A percentile compares a stretch with the other conserved stretches of the same genome.
Conservation (phyloP, 176 grass and related monocot genomes). For the Raddia distichophylla region DNA sequence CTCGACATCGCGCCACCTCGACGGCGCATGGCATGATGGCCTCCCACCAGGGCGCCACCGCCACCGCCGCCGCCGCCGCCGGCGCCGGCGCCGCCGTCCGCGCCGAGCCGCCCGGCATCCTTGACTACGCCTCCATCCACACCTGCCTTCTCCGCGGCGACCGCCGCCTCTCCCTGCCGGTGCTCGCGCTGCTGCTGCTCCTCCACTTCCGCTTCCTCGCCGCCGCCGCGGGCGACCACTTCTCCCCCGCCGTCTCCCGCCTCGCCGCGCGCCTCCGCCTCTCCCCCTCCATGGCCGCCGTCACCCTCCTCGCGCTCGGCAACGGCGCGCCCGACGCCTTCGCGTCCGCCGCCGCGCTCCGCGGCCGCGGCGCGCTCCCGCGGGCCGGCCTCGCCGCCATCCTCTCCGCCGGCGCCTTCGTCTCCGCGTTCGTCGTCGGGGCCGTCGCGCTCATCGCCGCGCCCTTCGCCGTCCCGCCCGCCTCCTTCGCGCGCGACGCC, state of each 20-base stretch:
- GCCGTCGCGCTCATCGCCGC: slow-evolving; percentile 63
- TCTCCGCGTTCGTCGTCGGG: slow-evolving; percentile 88
- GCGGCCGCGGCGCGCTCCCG: slow-evolving; percentile 31
- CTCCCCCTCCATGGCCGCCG: slow-evolving; percentile 85
- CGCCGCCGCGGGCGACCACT: slow-evolving; percentile 52
- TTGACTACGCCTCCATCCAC: slow-evolving; percentile 76
- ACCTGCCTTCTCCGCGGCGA: slow-evolving; percentile 52
- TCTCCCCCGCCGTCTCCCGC: slow-evolving; percentile 71
- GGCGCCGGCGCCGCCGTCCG: slow-evolving; percentile 31
- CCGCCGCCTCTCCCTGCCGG: slow-evolving; percentile 57
- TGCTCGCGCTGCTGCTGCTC: slow-evolving; percentile 53
- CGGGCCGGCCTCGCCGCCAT: slow-evolving; percentile 69
- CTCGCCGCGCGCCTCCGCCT: slow-evolving; percentile 66
- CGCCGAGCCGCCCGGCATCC: slow-evolving; percentile 45
- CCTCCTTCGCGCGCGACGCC: slow-evolving; percentile 68
- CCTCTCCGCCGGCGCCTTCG: slow-evolving; percentile 81
- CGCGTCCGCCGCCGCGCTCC: slow-evolving; percentile 73
- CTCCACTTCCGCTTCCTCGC: slow-evolving; percentile 82
- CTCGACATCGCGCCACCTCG: slow-evolving; percentile 15
- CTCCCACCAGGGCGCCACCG: not conserved
- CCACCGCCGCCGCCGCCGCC: slow-evolving; percentile 8
- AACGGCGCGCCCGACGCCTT: slow-evolving; percentile 89
- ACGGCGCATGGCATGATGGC: slow-evolving; percentile 38
- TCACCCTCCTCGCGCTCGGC: slow-evolving; percentile 89
- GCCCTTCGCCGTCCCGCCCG: slow-evolving; percentile 70